Percentiles rank a stretch among this genome's conserved stretches.
These are phyloP conservation scores for Phytophthora uliginosa DNA, from an alignment of 352 stramenopile genomes.

Conservation along the genomic window DNA sequence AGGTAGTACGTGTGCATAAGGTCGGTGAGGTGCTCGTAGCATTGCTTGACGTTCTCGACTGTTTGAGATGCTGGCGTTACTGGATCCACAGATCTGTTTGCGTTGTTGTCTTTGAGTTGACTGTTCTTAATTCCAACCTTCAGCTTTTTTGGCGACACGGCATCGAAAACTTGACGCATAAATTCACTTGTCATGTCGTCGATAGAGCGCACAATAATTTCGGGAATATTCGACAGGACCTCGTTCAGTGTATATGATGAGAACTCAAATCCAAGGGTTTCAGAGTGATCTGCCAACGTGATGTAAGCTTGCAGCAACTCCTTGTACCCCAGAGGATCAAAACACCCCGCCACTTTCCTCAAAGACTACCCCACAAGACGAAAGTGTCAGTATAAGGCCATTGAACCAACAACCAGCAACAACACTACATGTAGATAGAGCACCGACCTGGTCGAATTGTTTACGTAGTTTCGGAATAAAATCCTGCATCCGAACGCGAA, in stretches of 20 bases:
- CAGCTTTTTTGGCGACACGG: slow-evolving; percentile 51
- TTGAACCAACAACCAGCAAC: not conserved
- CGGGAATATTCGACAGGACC: slow-evolving; percentile 79
- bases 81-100: slow-evolving; percentile 29
- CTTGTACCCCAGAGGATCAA: slow-evolving; percentile 82
- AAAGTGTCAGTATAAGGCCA: not conserved
- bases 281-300: slow-evolving; percentile 77
- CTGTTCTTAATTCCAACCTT: slow-evolving; percentile 22
- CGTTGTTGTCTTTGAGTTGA: slow-evolving; percentile 24
- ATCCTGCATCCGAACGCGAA: slow-evolving; percentile 72
- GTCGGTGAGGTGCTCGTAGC: slow-evolving; percentile 79
- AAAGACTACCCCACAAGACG: slow-evolving; percentile 59
- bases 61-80: slow-evolving; percentile 43
- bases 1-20: slow-evolving; percentile 93
- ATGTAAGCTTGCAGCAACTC: slow-evolving; percentile 89
- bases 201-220: slow-evolving; percentile 83
- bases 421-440: not conserved
- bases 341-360: slow-evolving; percentile 69
- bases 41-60: slow-evolving; percentile 67
- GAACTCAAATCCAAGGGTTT: slow-evolving; percentile 86
- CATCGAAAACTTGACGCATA: slow-evolving; percentile 55
- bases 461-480: slow-evolving; percentile 77
- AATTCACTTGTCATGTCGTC: slow-evolving; percentile 73
- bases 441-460: slow-evolving; percentile 79
- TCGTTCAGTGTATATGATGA: slow-evolving; percentile 72